Conservation (phyloP, 352 stramenopile species). For the Globisporangium perplexum region DNA sequence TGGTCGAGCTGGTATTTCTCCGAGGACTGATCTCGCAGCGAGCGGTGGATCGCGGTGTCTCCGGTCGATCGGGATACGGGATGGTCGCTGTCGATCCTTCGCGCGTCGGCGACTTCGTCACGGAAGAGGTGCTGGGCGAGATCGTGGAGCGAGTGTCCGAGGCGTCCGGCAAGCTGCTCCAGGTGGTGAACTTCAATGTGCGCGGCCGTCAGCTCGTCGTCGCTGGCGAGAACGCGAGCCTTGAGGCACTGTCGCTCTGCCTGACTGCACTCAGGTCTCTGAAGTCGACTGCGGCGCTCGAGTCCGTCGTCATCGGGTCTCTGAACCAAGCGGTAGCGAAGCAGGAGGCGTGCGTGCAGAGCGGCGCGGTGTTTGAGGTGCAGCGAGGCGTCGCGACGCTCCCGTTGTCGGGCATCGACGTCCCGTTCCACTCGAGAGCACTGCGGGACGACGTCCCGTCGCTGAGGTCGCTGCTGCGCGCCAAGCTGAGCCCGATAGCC, state of each 20-base stretch:
- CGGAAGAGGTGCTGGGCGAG: conserved; percentile 58
- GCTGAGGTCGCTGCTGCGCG: conserved; percentile 67
- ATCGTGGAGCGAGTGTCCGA: conserved; percentile 61
- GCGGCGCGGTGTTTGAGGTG: conserved; percentile 55
- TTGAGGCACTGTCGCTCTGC: conserved; percentile 69
- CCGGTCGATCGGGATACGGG: conserved; percentile 75
- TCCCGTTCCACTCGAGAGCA: conserved; percentile 87
- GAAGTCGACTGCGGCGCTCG: conserved; percentile 36
- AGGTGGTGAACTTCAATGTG: conserved; percentile 89
- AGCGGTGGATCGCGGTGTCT: conserved; percentile 45
- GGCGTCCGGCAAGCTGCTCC: conserved; percentile 62
- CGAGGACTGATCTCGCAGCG: conserved; percentile 67
- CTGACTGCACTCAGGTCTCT: conserved; percentile 44
- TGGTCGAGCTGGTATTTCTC: conserved; percentile 82
- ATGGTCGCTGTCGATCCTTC: conserved; percentile 86
- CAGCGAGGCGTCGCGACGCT: conserved; percentile 75
- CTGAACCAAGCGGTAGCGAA: conserved; percentile 47
- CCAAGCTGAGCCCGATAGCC: conserved; percentile 64
- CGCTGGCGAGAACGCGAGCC: conserved; percentile 73
- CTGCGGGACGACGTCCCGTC: conserved; percentile 75
- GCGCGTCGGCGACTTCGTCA: conserved; percentile 66
- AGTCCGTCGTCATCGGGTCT: conserved; percentile 46
- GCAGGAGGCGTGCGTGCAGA: conserved; percentile 51
- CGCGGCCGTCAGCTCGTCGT: conserved; percentile 82
- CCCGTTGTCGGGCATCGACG: conserved; percentile 82